Evolutionary conservation across 2,329 filamentous ascomycete species (phyloP).

Genomic region (Drechslerella dactyloides): DNA sequence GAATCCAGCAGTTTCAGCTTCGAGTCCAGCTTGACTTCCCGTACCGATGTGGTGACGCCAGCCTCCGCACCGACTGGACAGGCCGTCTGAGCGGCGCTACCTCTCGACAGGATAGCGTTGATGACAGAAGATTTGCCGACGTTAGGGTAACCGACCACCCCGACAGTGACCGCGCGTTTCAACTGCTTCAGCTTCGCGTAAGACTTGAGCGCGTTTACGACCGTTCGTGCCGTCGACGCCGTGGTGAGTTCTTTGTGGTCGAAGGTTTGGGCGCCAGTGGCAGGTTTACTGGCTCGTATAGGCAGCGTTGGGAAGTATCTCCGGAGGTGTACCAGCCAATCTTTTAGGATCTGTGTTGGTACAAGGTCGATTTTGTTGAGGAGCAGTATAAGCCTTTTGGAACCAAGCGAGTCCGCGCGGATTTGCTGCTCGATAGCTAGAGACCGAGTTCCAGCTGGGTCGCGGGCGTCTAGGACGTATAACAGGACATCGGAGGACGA

Average conservation of each 20-base stretch:
- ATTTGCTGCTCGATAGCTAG: constrained; percentile 88
- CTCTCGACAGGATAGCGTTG: constrained; percentile 81
- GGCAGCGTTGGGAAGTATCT: constrained; percentile 91
- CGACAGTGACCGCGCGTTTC: constrained; percentile 87
- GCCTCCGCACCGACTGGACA: constrained; percentile 91
- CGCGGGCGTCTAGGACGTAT: constrained; percentile 90
- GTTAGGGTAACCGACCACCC: constrained; percentile 94
- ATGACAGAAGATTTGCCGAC: constrained; percentile 97
- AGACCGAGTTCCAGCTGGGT: constrained; percentile 88
- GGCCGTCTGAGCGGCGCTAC: constrained; percentile 71
- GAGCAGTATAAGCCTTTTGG: constrained; percentile 86
- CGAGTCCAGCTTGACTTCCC: constrained; percentile 91
- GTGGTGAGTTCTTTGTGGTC: constrained; percentile 89
- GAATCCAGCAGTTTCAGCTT: constrained; percentile 93
- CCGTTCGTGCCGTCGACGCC: constrained; percentile 79
- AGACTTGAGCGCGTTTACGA: constrained; percentile 88
- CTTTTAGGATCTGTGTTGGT: constrained; percentile 78
- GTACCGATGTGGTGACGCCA: constrained; percentile 85
- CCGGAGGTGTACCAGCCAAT: constrained; percentile 82
- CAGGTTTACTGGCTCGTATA: constrained; percentile 79
- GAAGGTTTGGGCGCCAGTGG: constrained; percentile 86
- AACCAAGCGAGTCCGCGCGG: constrained; percentile 82
- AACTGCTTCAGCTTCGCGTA: constrained; percentile 82
- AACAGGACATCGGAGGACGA: constrained; percentile 88
- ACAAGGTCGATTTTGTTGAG: constrained; percentile 96